These are phyloP conservation scores for Hypoxylon sp. DNA, from an alignment of 2,329 filamentous ascomycete genomes.

Conservation along the genomic window DNA sequence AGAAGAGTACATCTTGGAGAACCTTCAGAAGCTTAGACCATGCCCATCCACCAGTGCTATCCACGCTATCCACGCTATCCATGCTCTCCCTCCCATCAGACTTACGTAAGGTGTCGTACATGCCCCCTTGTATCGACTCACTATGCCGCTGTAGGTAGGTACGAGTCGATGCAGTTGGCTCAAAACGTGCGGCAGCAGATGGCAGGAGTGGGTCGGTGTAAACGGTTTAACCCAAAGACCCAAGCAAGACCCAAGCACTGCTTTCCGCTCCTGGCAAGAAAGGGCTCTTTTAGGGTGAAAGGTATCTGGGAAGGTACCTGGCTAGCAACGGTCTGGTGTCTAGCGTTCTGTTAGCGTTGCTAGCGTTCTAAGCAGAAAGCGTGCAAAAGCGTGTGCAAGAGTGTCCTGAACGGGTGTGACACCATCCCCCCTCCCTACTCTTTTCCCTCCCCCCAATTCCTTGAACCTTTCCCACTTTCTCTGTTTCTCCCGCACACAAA, in stretches of 20 bases:
- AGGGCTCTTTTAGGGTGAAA: slow-evolving; percentile 9
- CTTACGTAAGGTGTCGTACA: slow-evolving; percentile 36
- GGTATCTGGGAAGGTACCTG: slow-evolving; percentile 25
- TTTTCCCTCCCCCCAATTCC: slow-evolving; percentile 39
- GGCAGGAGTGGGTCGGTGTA: slow-evolving; percentile 17
- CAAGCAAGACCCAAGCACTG: slow-evolving; percentile 10
- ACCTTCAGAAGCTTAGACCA: slow-evolving; percentile 22
- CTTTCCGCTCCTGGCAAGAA: slow-evolving; percentile 33
- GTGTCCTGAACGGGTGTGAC: slow-evolving; percentile 42
- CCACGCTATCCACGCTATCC: background rate
- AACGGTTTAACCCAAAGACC: slow-evolving; percentile 31
- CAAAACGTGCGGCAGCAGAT: slow-evolving; percentile 20
- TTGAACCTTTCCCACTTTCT: slow-evolving; percentile 46
- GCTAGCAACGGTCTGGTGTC: slow-evolving; percentile 15
- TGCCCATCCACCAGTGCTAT: no score
- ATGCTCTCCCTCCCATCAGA: slow-evolving; percentile 27
- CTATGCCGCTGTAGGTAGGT: slow-evolving; percentile 1
- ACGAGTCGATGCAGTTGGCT: slow-evolving; percentile 3
- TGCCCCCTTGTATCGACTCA: background rate
- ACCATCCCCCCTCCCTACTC: slow-evolving; percentile 37
- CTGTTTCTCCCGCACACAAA: slow-evolving; percentile 49
- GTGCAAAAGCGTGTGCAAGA: slow-evolving; percentile 3
- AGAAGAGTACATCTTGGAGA: slow-evolving; percentile 20
- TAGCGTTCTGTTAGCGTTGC: slow-evolving; percentile 12
- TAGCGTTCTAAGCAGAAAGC: slow-evolving; percentile 7